Evolutionary conservation across 2,329 filamentous ascomycete species (phyloP).

Genomic region (Pseudopyricularia cyperi): DNA sequence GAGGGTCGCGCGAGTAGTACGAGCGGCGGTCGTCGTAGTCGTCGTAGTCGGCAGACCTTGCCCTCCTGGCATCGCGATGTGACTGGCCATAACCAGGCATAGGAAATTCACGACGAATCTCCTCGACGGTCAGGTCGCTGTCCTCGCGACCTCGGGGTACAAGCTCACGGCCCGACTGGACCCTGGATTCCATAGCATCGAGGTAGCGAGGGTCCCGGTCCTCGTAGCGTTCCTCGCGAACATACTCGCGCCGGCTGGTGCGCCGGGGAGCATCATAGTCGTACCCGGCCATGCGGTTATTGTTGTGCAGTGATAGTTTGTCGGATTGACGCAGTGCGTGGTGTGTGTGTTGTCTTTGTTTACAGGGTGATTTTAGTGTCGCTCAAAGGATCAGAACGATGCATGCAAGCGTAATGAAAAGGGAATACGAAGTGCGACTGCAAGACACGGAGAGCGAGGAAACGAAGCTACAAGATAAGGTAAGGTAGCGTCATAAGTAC

Average conservation of each 20-base stretch:
- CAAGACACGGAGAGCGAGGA: background rate
- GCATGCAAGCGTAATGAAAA: background rate
- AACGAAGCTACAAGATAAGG: background rate
- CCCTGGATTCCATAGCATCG: slow-evolving; percentile 35
- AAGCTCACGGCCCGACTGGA: slow-evolving; percentile 35
- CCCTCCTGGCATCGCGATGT: slow-evolving; percentile 37
- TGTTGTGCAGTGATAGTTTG: background rate
- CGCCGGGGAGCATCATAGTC: slow-evolving; percentile 34
- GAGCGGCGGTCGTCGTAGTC: slow-evolving; percentile 37
- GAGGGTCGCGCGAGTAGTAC: slow-evolving; percentile 15
- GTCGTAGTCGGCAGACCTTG: slow-evolving; percentile 53
- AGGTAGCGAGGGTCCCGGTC: slow-evolving; percentile 39
- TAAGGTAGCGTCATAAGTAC: background rate
- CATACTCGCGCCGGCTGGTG: slow-evolving; percentile 27
- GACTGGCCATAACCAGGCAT: slow-evolving; percentile 43
- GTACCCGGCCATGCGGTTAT: slow-evolving; percentile 30
- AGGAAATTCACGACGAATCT: slow-evolving; percentile 73
- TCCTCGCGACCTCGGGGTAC: slow-evolving; percentile 53
- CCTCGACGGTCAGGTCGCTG: slow-evolving; percentile 64
- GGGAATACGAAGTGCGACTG: background rate
- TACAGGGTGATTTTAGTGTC: background rate
- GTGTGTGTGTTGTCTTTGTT: background rate
- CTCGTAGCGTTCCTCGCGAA: slow-evolving; percentile 37
- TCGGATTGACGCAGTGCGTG: background rate
- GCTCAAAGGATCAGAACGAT: background rate